Conservation (phyloP, 1,139 yeast genomes). For the Hemisphaericaspora subhashii region DNA sequence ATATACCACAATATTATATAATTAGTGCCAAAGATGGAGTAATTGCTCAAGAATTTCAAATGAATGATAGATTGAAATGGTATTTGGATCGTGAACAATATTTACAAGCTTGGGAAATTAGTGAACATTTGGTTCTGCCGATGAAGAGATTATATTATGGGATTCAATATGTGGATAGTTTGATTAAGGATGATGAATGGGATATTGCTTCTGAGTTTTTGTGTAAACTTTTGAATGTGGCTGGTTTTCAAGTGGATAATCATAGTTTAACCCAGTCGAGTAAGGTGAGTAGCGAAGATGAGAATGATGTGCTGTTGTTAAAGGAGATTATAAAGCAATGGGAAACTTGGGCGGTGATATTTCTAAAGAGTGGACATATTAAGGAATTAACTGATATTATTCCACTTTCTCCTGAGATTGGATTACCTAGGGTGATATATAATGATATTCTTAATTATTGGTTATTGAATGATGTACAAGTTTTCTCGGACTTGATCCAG, state of each 20-base stretch:
- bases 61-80: constrained; percentile 76
- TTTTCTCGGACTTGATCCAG: constrained; percentile 42
- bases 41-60: constrained; percentile 65
- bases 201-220: constrained; percentile 54
- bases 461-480: constrained; percentile 32
- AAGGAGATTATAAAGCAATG: constrained; percentile 52
- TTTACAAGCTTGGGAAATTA: constrained; percentile 75
- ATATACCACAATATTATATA: constrained; percentile 54
- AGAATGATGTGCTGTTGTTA: constrained; percentile 32
- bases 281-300: constrained; percentile 7
- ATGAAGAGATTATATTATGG: constrained; percentile 62
- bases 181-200: constrained; percentile 57
- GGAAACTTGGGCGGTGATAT: constrained; percentile 64
- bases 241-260: constrained; percentile 28
- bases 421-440: constrained; percentile 44
- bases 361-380: constrained; percentile 50
- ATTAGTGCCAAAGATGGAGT: constrained; percentile 84
- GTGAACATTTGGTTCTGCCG: constrained; percentile 54
- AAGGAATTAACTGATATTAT: constrained; percentile 50
- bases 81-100: constrained; percentile 53
- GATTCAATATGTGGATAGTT: constrained; percentile 56
- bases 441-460: constrained; percentile 53
- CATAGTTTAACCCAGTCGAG: constrained; percentile 28
- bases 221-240: constrained; percentile 35
- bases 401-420: constrained; percentile 46